Evolutionary conservation across 2,329 filamentous ascomycete genomes (phyloP).

Genomic region (Ascochyta koolunga): DNA sequence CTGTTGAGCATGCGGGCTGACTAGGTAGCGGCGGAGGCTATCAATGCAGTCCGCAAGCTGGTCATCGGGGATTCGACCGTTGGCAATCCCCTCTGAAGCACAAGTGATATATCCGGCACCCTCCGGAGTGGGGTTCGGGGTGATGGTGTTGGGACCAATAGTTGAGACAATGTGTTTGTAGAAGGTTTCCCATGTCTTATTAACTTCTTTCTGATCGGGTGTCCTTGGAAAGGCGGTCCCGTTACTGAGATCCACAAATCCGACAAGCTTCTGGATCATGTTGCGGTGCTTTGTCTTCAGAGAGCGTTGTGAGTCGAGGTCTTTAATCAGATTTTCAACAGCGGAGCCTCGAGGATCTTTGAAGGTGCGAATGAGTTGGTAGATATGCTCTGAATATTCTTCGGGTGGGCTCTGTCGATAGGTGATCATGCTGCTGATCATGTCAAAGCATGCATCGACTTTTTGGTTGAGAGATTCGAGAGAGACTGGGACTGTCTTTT

Average conservation of each 20-base stretch:
- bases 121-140: neutral
- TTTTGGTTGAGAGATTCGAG: neutral
- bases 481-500: neutral
- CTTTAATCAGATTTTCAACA: neutral
- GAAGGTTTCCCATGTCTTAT: neutral
- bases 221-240: neutral
- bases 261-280: neutral
- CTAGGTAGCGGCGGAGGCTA: neutral
- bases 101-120: neutral
- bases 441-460: neutral
- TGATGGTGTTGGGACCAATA: slow-evolving; percentile 1
- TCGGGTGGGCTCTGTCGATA: neutral
- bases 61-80: neutral
- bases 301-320: neutral
- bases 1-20: slow-evolving; percentile 13
- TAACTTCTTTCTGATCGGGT: neutral
- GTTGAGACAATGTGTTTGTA: slow-evolving; percentile 1
- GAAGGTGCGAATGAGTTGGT: neutral
- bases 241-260: neutral
- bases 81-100: slow-evolving; percentile 1
- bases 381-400: neutral
- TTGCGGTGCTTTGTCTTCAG: neutral
- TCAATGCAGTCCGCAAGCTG: slow-evolving; percentile 1
- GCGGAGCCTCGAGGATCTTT: neutral
- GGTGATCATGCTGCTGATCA: neutral